Evolutionary conservation across 2,329 filamentous ascomycete genomes (phyloP), one percentile per base, ranked within the genome.

Genomic region (Aspergillus sp.): DNA sequence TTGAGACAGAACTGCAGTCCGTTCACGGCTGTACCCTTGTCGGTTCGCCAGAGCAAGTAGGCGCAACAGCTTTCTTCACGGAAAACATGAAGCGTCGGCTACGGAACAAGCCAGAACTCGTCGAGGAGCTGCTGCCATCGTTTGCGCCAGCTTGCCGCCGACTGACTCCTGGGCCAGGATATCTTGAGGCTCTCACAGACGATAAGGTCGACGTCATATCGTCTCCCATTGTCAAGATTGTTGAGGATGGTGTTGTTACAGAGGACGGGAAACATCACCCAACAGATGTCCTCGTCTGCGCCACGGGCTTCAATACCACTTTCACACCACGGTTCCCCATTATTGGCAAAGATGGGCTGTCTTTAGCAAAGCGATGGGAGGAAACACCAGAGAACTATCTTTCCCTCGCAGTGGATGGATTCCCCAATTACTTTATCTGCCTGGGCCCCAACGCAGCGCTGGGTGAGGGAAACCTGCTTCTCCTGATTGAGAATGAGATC

Each of bases 181-280:
- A 80, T 55, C 70, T 90, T 2, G 87, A 89, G 67, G 85, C 86
- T 0, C 74, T 89, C 17, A 79, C 80, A 0, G 77, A 83, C 56
- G 80, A 82, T 5, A 88, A 89, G 55, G 85, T 88, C 2, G 78
- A 82, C 4, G 82, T 85, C 59, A 83, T 88, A 64, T 78, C 76
- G 15, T 80, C 78, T 0, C 76, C 73, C 1, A 89, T 89, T 63
- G 76, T 74, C 18, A 76, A 63, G 12, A 62, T 74, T 13, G 66
- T 69, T 24, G 62, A 64, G 20, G 62, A 63, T 2, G 71, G 72
- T 4, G 71, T 77, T 17, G 57, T 71, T 20, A 72, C 69, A 0
- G 68, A 64, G 3, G 73, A 76, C 42, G 72, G 73, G 4, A 65
- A 63, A 17, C 70, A 73, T 50, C 64, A 69, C 48, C 60, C 66